Evolutionary conservation across 768 basidiomycete genomes (phyloP).

Genomic region (Mycena latifolia): DNA sequence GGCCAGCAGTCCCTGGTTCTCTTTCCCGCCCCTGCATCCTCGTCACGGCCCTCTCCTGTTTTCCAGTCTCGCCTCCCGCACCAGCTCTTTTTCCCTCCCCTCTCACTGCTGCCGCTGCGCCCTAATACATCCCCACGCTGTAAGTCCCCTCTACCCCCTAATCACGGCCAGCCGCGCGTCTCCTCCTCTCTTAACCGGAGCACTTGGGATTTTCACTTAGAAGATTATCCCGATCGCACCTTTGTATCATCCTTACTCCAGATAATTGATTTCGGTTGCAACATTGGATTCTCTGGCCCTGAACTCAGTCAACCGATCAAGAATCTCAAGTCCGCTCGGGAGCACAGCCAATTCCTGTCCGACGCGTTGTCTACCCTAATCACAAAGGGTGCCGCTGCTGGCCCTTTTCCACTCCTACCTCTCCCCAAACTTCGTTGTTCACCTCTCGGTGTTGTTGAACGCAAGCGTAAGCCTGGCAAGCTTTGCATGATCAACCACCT

Average conservation of each 20-base stretch:
- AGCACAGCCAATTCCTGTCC: constrained; percentile 27
- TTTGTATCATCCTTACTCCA: constrained; percentile 42
- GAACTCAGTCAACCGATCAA: constrained; percentile 31
- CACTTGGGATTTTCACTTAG: constrained; percentile 13
- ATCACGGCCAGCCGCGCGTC: constrained; percentile 14
- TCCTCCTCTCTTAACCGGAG: constrained; percentile 3
- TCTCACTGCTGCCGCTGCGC: constrained; percentile 26
- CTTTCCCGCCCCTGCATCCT: neutral
- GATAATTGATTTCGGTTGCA: too few relatives aligned
- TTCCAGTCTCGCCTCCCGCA: constrained; percentile 20
- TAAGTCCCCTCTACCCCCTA: too few relatives aligned
- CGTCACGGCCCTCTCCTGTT: neutral
- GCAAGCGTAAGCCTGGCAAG: constrained; percentile 40
- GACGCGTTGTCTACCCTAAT: constrained; percentile 20
- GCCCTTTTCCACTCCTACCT: constrained; percentile 39
- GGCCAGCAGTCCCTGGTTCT: too few relatives aligned
- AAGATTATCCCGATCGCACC: neutral
- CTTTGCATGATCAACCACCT: constrained; percentile 33
- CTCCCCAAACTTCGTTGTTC: constrained; percentile 36
- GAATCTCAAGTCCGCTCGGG: constrained; percentile 44
- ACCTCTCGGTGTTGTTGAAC: too few relatives aligned
- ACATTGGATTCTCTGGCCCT: too few relatives aligned
- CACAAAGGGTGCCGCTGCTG: constrained; percentile 31
- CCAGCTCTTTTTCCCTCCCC: constrained; percentile 25
- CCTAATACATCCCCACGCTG: constrained; percentile 43